Percentiles rank a stretch among this genome's conserved stretches.
phyloP scores from a whole-genome alignment of 352 stramenopile species.

The Globisporangium cederbergense region DNA sequence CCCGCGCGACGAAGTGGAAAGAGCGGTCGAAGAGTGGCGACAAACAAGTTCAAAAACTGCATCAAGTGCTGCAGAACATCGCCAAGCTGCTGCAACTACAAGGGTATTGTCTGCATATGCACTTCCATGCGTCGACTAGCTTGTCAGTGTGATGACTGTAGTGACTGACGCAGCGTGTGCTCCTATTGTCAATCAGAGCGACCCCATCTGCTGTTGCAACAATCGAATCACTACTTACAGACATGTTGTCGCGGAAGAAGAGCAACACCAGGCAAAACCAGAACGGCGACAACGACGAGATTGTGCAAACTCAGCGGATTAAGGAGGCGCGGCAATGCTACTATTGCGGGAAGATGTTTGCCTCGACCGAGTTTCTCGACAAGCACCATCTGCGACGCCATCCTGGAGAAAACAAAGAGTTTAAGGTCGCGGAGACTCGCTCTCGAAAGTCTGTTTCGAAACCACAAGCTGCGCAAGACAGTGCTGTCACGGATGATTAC shows the following conservation, averaged over 20 bases:
- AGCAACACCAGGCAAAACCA: slow-evolving; percentile 5
- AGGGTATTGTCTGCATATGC: slow-evolving; percentile 27
- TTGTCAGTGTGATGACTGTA: too few relatives aligned
- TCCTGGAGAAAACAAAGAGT: slow-evolving; percentile 20
- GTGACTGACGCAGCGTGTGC: background rate
- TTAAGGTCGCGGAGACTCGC: slow-evolving; percentile 10
- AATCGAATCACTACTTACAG: slow-evolving; percentile 51
- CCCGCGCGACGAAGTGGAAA: slow-evolving; percentile 55
- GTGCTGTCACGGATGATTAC: slow-evolving; percentile 5
- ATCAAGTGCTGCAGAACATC: slow-evolving; percentile 75
- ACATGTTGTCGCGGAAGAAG: slow-evolving; percentile 34
- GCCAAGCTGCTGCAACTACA: slow-evolving; percentile 69
- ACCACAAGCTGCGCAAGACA: slow-evolving; percentile 9
- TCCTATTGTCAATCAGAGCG: slow-evolving; percentile 23
- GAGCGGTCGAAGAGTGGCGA: slow-evolving; percentile 35
- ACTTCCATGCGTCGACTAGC: background rate
- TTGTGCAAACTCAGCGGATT: slow-evolving; percentile 10
- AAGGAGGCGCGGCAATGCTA: slow-evolving; percentile 52
- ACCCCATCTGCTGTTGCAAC: slow-evolving; percentile 52
- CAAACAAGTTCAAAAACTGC: slow-evolving; percentile 67
- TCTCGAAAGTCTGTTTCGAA: background rate
- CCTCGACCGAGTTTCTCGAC: slow-evolving; percentile 50
- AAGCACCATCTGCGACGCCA: slow-evolving; percentile 63
- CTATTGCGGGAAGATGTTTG: slow-evolving; percentile 71
- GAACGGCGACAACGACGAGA: slow-evolving; percentile 5